Evolutionary conservation across 2,329 filamentous ascomycete genomes (phyloP), one percentile per base, ranked within the genome.

Genomic region (Pseudogymnoascus sp.): DNA sequence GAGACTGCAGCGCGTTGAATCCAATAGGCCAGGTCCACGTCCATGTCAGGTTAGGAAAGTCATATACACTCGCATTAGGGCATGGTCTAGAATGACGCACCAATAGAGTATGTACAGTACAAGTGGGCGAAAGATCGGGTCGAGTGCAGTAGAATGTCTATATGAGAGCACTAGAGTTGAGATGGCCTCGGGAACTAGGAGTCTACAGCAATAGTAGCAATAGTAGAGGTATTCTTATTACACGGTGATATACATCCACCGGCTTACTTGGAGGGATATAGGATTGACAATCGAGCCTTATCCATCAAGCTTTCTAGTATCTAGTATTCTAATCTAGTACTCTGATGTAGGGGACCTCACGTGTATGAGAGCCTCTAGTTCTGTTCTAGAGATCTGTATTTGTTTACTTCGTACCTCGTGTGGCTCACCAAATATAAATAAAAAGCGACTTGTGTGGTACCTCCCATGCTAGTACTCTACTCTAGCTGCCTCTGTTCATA

Each of bases 61-160:
- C 46, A 19, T 56, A 56, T 56, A 56, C 19, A 19, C 46, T 56
- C 46, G 46, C 46, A 56, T 56, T 56, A 56, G 46, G 46, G 26
- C 46, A 56, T 56, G 10, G 26, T 33, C 46, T 31, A 31, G 46
- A 56, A 19, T 56, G 46, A 56, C 29, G 46, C n/a, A 23, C 7
- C 15, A 11, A 31, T 31, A 53, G n/a, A 53, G 23, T 26, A 15
- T 4, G 46, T 53, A 53, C 19, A 13, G 26, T 26, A 46, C 42
- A 26, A 46, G 21, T 46, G 44, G 10, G 15, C n/a, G 23, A 50
- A 5, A 29, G 44, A 10, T 29, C n/a, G 23, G 44, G 23, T 29
- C 1, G 21, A 29, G 23, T 29, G 23, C 3, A 50, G 44, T 19
- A 29, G 15, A 17, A 29, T 29, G 44, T 29, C 44, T 29, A 5